Conservation (phyloP, 176 grass and related monocot genomes). For the Themeda triandra region DNA sequence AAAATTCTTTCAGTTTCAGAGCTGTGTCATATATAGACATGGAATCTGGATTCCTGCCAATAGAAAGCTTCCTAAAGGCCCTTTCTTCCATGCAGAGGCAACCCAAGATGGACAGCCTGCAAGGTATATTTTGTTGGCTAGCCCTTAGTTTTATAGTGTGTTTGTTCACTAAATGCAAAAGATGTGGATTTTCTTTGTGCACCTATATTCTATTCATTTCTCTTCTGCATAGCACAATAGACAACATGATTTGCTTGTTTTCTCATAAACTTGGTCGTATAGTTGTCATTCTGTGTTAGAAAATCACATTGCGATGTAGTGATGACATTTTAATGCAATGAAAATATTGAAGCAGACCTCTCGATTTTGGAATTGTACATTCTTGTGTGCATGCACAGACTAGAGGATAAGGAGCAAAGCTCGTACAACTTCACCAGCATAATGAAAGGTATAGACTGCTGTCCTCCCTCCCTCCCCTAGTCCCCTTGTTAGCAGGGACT, state of each 20-base stretch:
- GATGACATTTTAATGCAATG: background rate
- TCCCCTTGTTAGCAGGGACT: background rate
- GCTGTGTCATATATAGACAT: slow-evolving; percentile 75
- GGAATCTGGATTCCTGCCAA: slow-evolving; percentile 72
- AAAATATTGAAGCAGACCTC: slow-evolving; percentile 53
- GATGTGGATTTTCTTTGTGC: background rate
- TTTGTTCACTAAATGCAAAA: background rate
- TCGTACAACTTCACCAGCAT: slow-evolving; percentile 84
- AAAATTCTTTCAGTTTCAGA: slow-evolving; percentile 59
- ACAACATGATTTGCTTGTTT: no score
- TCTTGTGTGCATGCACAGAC: slow-evolving; percentile 91
- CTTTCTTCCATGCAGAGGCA: slow-evolving; percentile 69
- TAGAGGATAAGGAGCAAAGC: slow-evolving; percentile 82
- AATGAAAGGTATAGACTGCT: slow-evolving; percentile 76
- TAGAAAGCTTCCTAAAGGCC: slow-evolving; percentile 66
- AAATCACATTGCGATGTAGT: background rate
- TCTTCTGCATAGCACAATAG: no score
- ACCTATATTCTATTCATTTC: background rate
- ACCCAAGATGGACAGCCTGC: slow-evolving; percentile 72
- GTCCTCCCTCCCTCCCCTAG: background rate
- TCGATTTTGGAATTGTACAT: slow-evolving; percentile 93
- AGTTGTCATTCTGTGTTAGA: no score
- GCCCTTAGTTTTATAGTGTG: background rate
- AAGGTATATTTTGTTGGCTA: slow-evolving; percentile 48
- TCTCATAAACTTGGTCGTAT: no score